phyloP scores from a whole-genome alignment of 805 yeast genomes.

The Yarrowia phangngaensis region DNA sequence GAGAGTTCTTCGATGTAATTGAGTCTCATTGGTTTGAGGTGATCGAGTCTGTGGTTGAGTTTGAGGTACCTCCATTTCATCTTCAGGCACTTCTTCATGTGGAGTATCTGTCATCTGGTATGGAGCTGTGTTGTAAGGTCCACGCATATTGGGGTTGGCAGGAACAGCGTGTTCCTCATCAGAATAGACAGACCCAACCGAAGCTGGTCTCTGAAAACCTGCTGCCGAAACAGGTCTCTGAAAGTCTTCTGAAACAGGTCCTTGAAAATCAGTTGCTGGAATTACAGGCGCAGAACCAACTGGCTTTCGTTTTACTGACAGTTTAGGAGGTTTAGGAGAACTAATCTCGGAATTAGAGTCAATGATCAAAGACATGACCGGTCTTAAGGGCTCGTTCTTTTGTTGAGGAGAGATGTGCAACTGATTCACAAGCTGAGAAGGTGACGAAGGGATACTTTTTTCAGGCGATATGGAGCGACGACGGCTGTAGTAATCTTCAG shows the following conservation, averaged over 20 bases:
- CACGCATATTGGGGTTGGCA: too few species aligned
- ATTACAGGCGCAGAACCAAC: constrained; percentile 28
- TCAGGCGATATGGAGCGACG: too few species aligned
- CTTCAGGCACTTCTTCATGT: constrained; percentile 1
- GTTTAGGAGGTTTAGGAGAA: background rate
- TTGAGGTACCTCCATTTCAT: background rate
- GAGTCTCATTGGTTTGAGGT: too few species aligned
- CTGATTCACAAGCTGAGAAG: constrained; percentile 1
- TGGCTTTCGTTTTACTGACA: constrained; percentile 31
- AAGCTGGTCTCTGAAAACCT: too few species aligned
- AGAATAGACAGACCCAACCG: too few species aligned
- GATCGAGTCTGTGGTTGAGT: background rate
- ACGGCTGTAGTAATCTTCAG: too few species aligned
- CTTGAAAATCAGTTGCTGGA: too few species aligned
- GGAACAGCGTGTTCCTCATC: too few species aligned
- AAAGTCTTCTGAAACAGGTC: too few species aligned
- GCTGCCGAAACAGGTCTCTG: too few species aligned
- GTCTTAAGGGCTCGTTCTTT: constrained; percentile 9
- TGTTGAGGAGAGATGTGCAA: constrained; percentile 10
- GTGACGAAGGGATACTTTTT: constrained; percentile 6
- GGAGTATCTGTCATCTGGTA: constrained; percentile 7
- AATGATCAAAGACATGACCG: constrained; percentile 14
- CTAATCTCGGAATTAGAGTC: constrained; percentile 16
- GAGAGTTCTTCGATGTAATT: too few species aligned
- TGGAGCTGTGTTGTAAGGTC: constrained; percentile 15